phyloP scores from a whole-genome alignment of 2,329 filamentous ascomycete species.

The Botryotinia calthae region DNA sequence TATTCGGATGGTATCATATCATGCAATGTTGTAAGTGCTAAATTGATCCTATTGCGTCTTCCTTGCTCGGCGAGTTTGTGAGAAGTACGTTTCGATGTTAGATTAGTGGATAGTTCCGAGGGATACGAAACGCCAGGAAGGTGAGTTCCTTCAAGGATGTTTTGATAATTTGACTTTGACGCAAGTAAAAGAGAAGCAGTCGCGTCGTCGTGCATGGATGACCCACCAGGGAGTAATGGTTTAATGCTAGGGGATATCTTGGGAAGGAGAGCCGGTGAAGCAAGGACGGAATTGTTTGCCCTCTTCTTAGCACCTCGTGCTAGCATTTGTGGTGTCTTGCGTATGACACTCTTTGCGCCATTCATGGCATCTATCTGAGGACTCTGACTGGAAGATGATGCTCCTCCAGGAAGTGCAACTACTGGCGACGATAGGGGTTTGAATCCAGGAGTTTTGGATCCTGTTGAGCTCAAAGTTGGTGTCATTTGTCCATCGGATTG shows the following conservation, averaged over 20 bases:
- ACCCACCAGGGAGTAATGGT: constrained; percentile 68
- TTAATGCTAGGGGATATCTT: constrained; percentile 94
- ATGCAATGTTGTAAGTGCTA: constrained; percentile 79
- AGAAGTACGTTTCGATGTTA: constrained; percentile 94
- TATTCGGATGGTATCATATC: constrained; percentile 39
- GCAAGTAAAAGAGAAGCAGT: constrained; percentile 73
- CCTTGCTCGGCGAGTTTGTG: constrained; percentile 99
- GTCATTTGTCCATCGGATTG: constrained; percentile 51
- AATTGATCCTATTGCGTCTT: constrained; percentile 90
- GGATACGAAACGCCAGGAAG: constrained; percentile 90
- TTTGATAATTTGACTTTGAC: constrained; percentile 97
- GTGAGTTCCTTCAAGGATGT: constrained; percentile 89
- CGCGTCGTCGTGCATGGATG: constrained; percentile 51
- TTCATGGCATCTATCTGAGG: constrained; percentile 52
- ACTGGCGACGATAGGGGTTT: constrained; percentile 47
- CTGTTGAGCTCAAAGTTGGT: constrained; percentile 49
- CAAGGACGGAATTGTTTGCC: constrained; percentile 68
- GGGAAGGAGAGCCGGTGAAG: constrained; percentile 81
- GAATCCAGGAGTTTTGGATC: constrained; percentile 40
- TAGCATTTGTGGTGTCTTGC: constrained; percentile 54
- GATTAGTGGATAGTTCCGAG: constrained; percentile 83
- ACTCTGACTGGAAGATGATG: constrained; percentile 48
- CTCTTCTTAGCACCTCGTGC: constrained; percentile 66
- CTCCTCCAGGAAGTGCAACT: constrained; percentile 39
- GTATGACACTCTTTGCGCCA: constrained; percentile 45